These are phyloP conservation scores for Yamadazyma epiphylla DNA, from an alignment of 1,139 yeast species.

Conservation along the genomic window DNA sequence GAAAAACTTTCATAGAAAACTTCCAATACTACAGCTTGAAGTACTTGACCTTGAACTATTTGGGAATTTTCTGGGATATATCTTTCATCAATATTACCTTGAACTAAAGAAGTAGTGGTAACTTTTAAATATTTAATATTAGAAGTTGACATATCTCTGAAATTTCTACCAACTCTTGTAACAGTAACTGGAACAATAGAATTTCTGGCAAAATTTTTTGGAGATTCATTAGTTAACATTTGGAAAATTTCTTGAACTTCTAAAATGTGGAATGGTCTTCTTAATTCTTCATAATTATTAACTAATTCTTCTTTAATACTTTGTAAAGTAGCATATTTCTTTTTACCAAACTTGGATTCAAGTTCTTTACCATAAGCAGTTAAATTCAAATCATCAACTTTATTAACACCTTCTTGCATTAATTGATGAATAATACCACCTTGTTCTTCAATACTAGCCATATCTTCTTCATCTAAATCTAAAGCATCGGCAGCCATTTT, in stretches of 20 bases:
- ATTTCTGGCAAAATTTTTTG: constrained; percentile 63
- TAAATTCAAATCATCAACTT: constrained; percentile 81
- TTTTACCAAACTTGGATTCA: constrained; percentile 70
- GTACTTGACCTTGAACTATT: constrained; percentile 68
- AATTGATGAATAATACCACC: constrained; percentile 86
- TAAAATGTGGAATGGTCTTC: constrained; percentile 68
- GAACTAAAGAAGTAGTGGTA: constrained; percentile 71
- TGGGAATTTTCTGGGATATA: constrained; percentile 55
- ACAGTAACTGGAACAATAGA: constrained; percentile 76
- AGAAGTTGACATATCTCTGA: constrained; percentile 30
- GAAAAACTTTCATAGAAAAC: constrained; percentile 70
- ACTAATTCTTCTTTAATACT: constrained; percentile 87
- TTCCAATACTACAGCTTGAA: constrained; percentile 73
- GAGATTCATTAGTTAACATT: constrained; percentile 85
- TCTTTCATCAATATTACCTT: constrained; percentile 67
- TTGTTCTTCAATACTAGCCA: constrained; percentile 68
- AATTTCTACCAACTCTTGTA: constrained; percentile 48
- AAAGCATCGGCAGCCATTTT: constrained; percentile 98
- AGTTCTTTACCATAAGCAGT: constrained; percentile 94
- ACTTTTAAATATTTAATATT: constrained; percentile 49
- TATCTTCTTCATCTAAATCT: constrained; percentile 92
- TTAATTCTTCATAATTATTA: constrained; percentile 80
- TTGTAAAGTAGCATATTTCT: constrained; percentile 77
- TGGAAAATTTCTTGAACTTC: constrained; percentile 75
- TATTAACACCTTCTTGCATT: constrained; percentile 77